phyloP scores from a whole-genome alignment of 176 grass and related monocot species.

The Aegilops bicornis region DNA sequence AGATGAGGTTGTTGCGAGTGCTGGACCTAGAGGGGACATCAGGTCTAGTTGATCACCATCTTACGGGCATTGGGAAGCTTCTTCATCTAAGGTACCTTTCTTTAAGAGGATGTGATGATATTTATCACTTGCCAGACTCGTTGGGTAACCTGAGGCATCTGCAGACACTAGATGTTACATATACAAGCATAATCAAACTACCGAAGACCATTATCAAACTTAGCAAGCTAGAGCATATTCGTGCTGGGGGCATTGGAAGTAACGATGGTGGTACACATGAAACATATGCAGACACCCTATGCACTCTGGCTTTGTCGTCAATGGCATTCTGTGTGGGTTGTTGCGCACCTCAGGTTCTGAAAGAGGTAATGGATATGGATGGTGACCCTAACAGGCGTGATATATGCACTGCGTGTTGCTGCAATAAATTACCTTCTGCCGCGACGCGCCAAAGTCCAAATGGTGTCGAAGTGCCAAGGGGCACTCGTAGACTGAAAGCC shows the following conservation, averaged over 20 bases:
- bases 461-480: not conserved
- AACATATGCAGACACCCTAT: conserved; percentile 13
- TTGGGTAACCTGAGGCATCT: conserved; percentile 12
- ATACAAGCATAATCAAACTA: conserved; percentile 19
- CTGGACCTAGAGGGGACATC: conserved; percentile 11
- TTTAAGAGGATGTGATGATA: conserved; percentile 17
- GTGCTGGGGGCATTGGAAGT: conserved; percentile 15
- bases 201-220: conserved; percentile 3
- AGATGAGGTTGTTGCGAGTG: conserved; percentile 11
- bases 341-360: not conserved
- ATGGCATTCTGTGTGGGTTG: not conserved
- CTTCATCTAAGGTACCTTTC: conserved; percentile 20
- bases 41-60: conserved; percentile 15
- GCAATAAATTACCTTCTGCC: conserved; percentile 7
- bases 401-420: conserved; percentile 6
- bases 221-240: not conserved
- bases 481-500: conserved; percentile 5
- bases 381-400: conserved; percentile 14
- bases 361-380: conserved; percentile 19
- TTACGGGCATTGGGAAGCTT: conserved; percentile 11
- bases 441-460: not conserved
- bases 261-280: conserved; percentile 6
- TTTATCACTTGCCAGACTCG: conserved; percentile 6
- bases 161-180: conserved; percentile 18
- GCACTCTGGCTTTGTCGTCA: not conserved